A percentile compares a stretch with the other conserved stretches of the same genome.
Conservation (phyloP, 2,329 filamentous ascomycete genomes). For the Lachnellula hyalina region DNA sequence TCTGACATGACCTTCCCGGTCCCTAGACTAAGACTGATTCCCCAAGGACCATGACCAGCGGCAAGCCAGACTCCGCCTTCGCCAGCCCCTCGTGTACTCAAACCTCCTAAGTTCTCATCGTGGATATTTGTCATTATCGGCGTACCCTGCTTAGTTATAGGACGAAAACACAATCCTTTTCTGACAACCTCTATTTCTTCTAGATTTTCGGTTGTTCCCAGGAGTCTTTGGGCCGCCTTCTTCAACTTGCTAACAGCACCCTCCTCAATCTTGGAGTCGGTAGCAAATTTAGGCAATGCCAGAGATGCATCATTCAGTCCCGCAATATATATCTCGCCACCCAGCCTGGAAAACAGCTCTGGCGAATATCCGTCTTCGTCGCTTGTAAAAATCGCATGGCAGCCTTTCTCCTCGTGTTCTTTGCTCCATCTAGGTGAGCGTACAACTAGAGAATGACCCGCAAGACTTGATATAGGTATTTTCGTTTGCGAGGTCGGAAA, state of each 20-base stretch:
- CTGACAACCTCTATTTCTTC: slow-evolving; percentile 55
- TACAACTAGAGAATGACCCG: slow-evolving; percentile 68
- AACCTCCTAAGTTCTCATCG: slow-evolving; percentile 49
- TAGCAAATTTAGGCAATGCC: slow-evolving; percentile 53
- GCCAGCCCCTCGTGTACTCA: slow-evolving; percentile 34
- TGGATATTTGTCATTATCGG: slow-evolving; percentile 58
- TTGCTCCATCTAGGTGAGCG: slow-evolving; percentile 50
- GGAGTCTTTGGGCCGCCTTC: slow-evolving; percentile 42
- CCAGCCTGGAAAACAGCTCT: slow-evolving; percentile 63
- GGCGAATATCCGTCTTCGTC: slow-evolving; percentile 58
- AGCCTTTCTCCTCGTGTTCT: slow-evolving; percentile 41
- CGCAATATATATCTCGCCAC: slow-evolving; percentile 67
- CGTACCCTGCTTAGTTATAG: slow-evolving; percentile 57
- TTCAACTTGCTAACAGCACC: slow-evolving; percentile 46
- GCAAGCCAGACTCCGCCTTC: slow-evolving; percentile 65
- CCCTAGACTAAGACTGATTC: slow-evolving; percentile 58
- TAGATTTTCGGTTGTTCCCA: slow-evolving; percentile 39
- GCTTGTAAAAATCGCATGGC: slow-evolving; percentile 65
- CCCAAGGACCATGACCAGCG: slow-evolving; percentile 73
- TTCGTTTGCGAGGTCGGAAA: slow-evolving; percentile 51
- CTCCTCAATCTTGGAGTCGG: slow-evolving; percentile 42
- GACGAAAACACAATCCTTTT: slow-evolving; percentile 67
- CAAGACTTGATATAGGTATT: slow-evolving; percentile 56
- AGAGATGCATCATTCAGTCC: slow-evolving; percentile 61
- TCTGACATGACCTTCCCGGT: slow-evolving; percentile 68